Percentiles rank a stretch among this genome's conserved stretches.
These are phyloP conservation scores for Jacaranda mimosifolia DNA, from an alignment of 257 asterid genomes.

Conservation along the genomic window DNA sequence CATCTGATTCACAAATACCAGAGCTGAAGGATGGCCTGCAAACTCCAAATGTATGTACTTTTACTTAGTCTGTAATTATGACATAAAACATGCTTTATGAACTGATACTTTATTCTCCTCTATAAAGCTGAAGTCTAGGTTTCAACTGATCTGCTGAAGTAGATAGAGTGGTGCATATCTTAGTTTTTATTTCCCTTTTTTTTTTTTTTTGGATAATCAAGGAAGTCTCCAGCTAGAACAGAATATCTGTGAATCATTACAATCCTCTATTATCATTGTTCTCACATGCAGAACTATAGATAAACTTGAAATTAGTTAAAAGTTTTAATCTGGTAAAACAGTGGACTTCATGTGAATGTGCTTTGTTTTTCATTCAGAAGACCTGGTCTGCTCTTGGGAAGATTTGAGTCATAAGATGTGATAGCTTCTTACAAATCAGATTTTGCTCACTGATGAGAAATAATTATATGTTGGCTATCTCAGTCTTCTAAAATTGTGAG, in stretches of 20 bases:
- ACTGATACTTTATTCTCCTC: not conserved
- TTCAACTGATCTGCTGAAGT: slow-evolving; percentile 11
- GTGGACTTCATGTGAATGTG: not conserved
- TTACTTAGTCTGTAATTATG: not conserved
- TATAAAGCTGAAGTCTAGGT: not conserved
- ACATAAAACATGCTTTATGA: not conserved
- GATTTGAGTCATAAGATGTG: not conserved
- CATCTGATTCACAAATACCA: slow-evolving; percentile 57
- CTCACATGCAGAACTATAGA: not conserved
- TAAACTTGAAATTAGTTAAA: not conserved
- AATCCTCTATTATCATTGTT: not conserved
- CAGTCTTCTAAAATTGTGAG: slow-evolving; percentile 10
- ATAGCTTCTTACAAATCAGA: not conserved
- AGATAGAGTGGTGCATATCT: no score
- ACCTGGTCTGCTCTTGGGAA: not conserved
- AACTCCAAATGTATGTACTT: slow-evolving; percentile 79
- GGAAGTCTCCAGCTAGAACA: not conserved
- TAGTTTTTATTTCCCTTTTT: not conserved
- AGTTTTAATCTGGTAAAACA: not conserved
- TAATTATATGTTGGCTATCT: slow-evolving; percentile 3
- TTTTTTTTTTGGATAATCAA: not conserved
- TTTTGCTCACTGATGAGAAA: not conserved
- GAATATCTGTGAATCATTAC: not conserved
- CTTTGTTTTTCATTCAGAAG: not conserved
- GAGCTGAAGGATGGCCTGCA: slow-evolving; percentile 70